A percentile compares a stretch with the other conserved stretches of the same genome.
These are phyloP conservation scores for Entophlyctis luteolus DNA, from an alignment of 192 early-diverging fungal species.

Conservation along the genomic window DNA sequence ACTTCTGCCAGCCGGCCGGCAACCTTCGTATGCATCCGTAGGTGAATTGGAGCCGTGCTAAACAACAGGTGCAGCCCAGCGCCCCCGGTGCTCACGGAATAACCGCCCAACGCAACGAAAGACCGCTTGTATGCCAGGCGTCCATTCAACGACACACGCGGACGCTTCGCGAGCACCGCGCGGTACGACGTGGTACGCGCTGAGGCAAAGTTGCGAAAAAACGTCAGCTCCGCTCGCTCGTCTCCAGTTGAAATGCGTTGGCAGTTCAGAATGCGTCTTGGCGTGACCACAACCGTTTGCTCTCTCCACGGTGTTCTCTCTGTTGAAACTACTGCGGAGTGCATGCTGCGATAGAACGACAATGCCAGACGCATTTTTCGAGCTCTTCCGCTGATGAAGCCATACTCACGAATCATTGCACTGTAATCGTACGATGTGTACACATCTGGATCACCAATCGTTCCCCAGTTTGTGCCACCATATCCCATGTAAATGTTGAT, in stretches of 20 bases:
- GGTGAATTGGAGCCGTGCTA: slow-evolving; percentile 57
- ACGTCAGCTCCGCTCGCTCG: slow-evolving; percentile 23
- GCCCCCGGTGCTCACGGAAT: slow-evolving; percentile 30
- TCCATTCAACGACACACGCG: slow-evolving; percentile 34
- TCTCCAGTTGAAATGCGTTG: not conserved
- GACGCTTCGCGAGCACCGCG: slow-evolving; percentile 19
- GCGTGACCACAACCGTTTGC: not conserved
- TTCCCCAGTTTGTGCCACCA: slow-evolving; percentile 79
- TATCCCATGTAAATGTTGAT: slow-evolving; percentile 69
- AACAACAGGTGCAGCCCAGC: slow-evolving; percentile 54
- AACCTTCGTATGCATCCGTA: slow-evolving; percentile 21
- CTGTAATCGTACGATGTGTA: slow-evolving; percentile 77
- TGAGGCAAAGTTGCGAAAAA: slow-evolving; percentile 65
- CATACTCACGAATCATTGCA: slow-evolving; percentile 69
- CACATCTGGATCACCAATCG: slow-evolving; percentile 63
- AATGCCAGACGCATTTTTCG: slow-evolving; percentile 57
- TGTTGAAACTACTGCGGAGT: slow-evolving; percentile 37
- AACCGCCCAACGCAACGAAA: slow-evolving; percentile 62
- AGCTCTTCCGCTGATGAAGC: slow-evolving; percentile 59
- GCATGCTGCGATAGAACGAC: slow-evolving; percentile 60
- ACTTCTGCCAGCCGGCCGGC: slow-evolving; percentile 44
- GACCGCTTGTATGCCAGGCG: slow-evolving; percentile 56
- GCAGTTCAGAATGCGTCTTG: not conserved
- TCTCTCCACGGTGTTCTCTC: not conserved
- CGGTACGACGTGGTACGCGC: slow-evolving; percentile 39